Evolutionary conservation across 1,284 basidiomycete genomes (phyloP), one percentile per base, ranked within the genome.

Genomic region (Cryptococcus hybrid): DNA sequence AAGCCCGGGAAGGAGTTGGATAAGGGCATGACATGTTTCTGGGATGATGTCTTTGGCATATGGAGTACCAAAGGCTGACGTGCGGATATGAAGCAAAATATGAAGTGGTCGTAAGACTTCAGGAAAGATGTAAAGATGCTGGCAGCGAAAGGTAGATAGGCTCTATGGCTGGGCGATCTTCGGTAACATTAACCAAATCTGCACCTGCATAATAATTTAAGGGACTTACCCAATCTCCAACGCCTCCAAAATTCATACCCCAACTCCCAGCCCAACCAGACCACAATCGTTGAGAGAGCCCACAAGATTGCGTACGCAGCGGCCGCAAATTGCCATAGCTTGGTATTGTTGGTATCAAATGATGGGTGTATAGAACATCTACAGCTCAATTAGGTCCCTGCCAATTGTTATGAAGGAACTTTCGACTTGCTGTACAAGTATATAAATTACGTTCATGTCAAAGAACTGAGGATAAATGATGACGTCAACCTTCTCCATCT

Each of bases 141-240:
- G 89, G 81, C 1, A 89, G 82, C 1, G 89, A 92, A 53, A 90
- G 80, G 75, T 92, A 92, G 60, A 93, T 84, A 6, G 89, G 88
- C 52, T 88, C 80, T 58, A 92, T 86, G 15, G 85, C 79, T 1
- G 90, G 90, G 46, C 89, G 88, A 74, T 86, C 90, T 91, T 30
- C 15, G 34, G 13, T 35, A 46, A 5, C 38, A 40, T 55, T 30
- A 57, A 51, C 9, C 30, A 39, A 37, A 11, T 42, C 13, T 35
- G 30, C 15, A 39, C 37, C 5, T 50, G 30, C 34, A 36, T 43
- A 47, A 34, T n/a, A 88, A 30, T 30, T 4, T 30, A 30, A 30
- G 30, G 30, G 30, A 30, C 89, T 82, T 71, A 90, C 88, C 88
- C 66, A 87, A 81, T 63, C 89, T 83, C 90, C 90, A 92, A 58